Conservation (phyloP, 257 asterid species). For the Knoxia roxburghii region DNA sequence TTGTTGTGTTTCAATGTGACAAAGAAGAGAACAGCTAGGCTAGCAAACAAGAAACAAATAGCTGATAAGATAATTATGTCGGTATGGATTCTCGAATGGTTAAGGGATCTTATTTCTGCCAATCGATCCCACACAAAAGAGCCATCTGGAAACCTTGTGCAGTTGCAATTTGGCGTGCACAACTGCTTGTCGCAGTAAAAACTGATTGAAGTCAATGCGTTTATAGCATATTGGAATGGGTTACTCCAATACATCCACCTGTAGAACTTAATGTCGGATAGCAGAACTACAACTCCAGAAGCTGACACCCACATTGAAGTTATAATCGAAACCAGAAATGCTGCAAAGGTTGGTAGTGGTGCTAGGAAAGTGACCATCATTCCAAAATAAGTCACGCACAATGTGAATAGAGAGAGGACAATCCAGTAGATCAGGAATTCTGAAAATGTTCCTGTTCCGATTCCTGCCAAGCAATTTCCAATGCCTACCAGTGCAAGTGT, state of each 20-base stretch:
- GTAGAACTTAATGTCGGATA: not conserved
- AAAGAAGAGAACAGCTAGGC: constrained; percentile 12
- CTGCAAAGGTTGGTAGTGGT: constrained; percentile 10
- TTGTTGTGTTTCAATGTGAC: constrained; percentile 7
- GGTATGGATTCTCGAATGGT: not conserved
- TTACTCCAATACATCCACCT: constrained; percentile 12
- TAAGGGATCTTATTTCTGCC: constrained; percentile 5
- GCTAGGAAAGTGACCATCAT: constrained; percentile 17
- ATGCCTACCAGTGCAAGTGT: constrained; percentile 13
- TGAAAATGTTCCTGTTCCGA: constrained; percentile 7
- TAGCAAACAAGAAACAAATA: constrained; percentile 5
- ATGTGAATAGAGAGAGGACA: constrained; percentile 4
- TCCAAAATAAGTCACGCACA: constrained; percentile 10
- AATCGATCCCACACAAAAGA: constrained; percentile 12
- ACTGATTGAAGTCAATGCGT: constrained; percentile 13
- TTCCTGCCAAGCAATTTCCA: constrained; percentile 17
- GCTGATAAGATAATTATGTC: constrained; percentile 12
- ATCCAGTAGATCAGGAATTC: constrained; percentile 13
- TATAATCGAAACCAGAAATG: constrained; percentile 11
- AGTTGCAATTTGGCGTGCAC: constrained; percentile 4
- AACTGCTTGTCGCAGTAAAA: constrained; percentile 11
- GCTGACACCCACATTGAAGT: constrained; percentile 16
- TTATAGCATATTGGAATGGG: constrained; percentile 14
- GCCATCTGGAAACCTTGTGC: constrained; percentile 17
- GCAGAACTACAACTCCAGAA: constrained; percentile 13